A percentile compares a stretch with the other conserved stretches of the same genome.
Evolutionary conservation across 164 flowering plant genomes (phyloP).

Genomic region (Houttuynia cordata): DNA sequence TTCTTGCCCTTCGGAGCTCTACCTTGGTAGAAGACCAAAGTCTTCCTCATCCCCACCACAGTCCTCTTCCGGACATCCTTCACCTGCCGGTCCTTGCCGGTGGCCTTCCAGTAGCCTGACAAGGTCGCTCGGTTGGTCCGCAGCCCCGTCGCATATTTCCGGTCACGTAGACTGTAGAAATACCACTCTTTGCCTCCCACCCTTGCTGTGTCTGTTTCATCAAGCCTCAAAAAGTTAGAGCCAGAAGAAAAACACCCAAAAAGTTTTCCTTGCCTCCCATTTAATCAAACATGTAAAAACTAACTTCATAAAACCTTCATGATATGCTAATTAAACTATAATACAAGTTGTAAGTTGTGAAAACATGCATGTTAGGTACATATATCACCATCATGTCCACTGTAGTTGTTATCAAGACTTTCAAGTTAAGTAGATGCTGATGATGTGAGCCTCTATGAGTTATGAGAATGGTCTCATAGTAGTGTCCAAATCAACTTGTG

Average conservation of each 20-base stretch:
- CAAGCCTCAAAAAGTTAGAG: not conserved
- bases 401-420: too few relatives aligned
- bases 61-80: conserved; percentile 17
- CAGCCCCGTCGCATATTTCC: conserved; percentile 69
- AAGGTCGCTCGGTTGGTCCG: conserved; percentile 68
- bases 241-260: too few relatives aligned
- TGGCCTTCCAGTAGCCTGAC: conserved; percentile 80
- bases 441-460: not conserved
- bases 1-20: conserved; percentile 76
- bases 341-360: too few relatives aligned
- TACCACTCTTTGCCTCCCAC: conserved; percentile 80
- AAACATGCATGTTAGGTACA: not conserved
- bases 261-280: too few relatives aligned
- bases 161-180: conserved; percentile 54
- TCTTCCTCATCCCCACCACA: conserved; percentile 78
- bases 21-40: conserved; percentile 67
- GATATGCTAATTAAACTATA: too few relatives aligned
- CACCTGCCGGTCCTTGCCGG: conserved; percentile 60
- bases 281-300: not conserved
- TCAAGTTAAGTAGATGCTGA: not conserved
- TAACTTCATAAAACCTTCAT: too few relatives aligned
- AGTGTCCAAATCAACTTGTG: not conserved
- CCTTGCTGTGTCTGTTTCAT: conserved; percentile 36
- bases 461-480: not conserved
- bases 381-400: not conserved